phyloP scores from a whole-genome alignment of 2,329 filamentous ascomycete genomes.

The Pestalotiopsis sp. region DNA sequence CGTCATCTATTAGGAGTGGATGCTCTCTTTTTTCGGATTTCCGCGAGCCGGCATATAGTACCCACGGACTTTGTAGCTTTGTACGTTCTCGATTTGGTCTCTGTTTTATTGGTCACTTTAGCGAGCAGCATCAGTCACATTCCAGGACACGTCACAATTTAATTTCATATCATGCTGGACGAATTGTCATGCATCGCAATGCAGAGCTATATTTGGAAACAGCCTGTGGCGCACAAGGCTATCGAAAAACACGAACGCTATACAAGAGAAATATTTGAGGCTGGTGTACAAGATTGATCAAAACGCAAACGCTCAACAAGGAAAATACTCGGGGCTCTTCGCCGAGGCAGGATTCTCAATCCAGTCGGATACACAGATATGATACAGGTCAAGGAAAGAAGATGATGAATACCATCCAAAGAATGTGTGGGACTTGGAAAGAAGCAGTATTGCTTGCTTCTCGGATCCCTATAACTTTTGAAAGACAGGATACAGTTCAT shows the following conservation, averaged over 20 bases:
- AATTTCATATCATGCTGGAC: too few species aligned
- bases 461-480: not conserved
- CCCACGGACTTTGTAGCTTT: too few species aligned
- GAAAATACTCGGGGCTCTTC: not conserved
- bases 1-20: slow-evolving; percentile 73
- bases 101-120: not conserved
- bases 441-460: not conserved
- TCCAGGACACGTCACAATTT: not conserved
- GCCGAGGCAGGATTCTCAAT: not conserved
- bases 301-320: not conserved
- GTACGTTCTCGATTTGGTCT: too few species aligned
- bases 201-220: not conserved
- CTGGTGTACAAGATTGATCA: not conserved
- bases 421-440: not conserved
- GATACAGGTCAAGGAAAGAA: not conserved
- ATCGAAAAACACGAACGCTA: not conserved
- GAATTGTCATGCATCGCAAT: too few species aligned
- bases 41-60: not conserved
- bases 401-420: not conserved
- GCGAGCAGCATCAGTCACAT: not conserved
- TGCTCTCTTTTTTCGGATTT: slow-evolving; percentile 27
- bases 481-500: not conserved
- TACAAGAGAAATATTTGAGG: not conserved
- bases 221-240: not conserved
- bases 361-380: not conserved